Evolutionary conservation across 495 filamentous ascomycete genomes (phyloP).

Genomic region (Echria macrotheca): DNA sequence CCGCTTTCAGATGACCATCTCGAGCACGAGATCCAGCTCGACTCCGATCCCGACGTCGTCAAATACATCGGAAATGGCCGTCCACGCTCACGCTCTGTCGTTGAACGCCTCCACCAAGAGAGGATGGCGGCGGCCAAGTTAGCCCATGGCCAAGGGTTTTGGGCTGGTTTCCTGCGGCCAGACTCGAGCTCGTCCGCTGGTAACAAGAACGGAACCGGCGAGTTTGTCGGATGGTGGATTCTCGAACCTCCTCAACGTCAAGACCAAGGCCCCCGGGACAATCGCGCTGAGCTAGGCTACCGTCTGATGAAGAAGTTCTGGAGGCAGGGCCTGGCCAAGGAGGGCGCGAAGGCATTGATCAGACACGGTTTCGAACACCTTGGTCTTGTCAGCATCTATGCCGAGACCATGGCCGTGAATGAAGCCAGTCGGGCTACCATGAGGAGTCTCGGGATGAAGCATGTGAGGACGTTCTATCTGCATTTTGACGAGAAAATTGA

Average conservation of each 20-base stretch:
- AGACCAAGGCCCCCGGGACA: background rate
- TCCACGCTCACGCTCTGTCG: background rate
- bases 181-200: background rate
- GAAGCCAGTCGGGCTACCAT: constrained; percentile 7
- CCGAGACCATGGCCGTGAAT: constrained; percentile 7
- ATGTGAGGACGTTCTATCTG: constrained; percentile 4
- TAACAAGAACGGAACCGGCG: background rate
- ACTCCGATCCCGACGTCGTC: constrained; percentile 6
- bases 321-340: constrained; percentile 8
- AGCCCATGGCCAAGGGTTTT: background rate
- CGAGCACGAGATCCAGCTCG: constrained; percentile 7
- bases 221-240: background rate
- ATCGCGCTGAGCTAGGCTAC: constrained; percentile 7
- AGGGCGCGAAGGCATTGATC: constrained; percentile 5
- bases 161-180: background rate
- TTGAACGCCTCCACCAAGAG: background rate
- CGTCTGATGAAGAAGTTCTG: constrained; percentile 4
- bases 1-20: constrained; percentile 7
- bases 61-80: constrained; percentile 4
- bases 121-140: background rate
- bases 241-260: background rate
- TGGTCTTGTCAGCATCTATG: background rate
- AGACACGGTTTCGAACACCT: constrained; percentile 10
- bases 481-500: constrained; percentile 7
- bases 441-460: constrained; percentile 1